Evolutionary conservation across 1,284 basidiomycete genomes (phyloP).

Genomic region (Marasmius fiardii): DNA sequence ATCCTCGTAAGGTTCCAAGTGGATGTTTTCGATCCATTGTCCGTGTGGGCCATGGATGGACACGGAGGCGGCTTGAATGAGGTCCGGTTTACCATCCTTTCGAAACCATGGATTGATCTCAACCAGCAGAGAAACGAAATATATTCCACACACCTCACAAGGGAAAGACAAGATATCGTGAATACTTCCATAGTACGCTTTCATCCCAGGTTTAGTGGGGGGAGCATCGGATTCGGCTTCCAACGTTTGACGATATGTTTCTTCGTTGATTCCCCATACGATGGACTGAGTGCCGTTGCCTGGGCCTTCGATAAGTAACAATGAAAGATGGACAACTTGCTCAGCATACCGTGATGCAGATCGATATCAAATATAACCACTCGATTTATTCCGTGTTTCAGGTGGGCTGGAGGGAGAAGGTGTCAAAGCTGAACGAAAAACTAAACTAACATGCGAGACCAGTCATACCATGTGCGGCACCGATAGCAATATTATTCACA

Average conservation of each 20-base stretch:
- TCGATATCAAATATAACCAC: slow-evolving; percentile 93
- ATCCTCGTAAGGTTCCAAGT: slow-evolving; percentile 74
- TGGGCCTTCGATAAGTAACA: slow-evolving; percentile 24
- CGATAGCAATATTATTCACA: slow-evolving; percentile 91
- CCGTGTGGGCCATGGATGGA: slow-evolving; percentile 82
- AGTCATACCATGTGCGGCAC: slow-evolving; percentile 77
- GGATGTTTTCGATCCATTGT: slow-evolving; percentile 90
- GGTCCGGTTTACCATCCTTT: slow-evolving; percentile 75
- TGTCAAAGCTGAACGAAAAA: not conserved
- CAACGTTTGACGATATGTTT: slow-evolving; percentile 68
- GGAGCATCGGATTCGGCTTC: slow-evolving; percentile 43
- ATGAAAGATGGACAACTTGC: not conserved
- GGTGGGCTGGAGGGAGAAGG: slow-evolving; percentile 54
- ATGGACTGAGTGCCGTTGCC: slow-evolving; percentile 94
- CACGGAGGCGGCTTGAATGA: slow-evolving; percentile 84
- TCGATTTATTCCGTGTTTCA: slow-evolving; percentile 76
- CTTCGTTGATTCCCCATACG: slow-evolving; percentile 89
- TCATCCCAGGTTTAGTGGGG: slow-evolving; percentile 47
- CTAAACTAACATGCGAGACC: not conserved
- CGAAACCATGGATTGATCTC: not conserved
- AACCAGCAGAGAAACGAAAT: not conserved
- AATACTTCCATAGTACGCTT: slow-evolving; percentile 84
- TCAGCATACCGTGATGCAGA: slow-evolving; percentile 76
- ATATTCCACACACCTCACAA: slow-evolving; percentile 65
- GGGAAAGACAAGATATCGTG: slow-evolving; percentile 93